Conservation (phyloP, 495 filamentous ascomycete genomes). For the Evernia prunastri region DNA sequence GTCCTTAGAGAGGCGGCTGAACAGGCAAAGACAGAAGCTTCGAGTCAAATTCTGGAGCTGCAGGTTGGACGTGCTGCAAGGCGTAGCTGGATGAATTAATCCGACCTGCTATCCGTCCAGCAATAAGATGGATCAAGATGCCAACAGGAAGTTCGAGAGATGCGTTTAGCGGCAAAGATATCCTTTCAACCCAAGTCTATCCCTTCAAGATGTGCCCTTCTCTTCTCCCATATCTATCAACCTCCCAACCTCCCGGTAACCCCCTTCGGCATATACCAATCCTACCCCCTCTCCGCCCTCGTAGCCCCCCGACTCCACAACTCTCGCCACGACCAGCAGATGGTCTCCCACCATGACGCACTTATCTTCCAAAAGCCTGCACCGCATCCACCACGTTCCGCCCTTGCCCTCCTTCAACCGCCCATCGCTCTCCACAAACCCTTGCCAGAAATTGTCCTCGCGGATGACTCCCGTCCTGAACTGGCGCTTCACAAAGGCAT, state of each 20-base stretch:
- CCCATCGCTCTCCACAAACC: constrained; percentile 6
- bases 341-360: constrained; percentile 19
- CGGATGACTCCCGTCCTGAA: constrained; percentile 28
- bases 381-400: constrained; percentile 38
- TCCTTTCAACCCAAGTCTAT: neutral
- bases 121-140: neutral
- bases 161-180: neutral
- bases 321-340: constrained; percentile 16
- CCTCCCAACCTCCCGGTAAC: neutral
- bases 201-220: neutral
- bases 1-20: neutral
- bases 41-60: neutral
- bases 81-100: neutral
- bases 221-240: neutral
- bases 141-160: neutral
- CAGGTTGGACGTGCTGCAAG: neutral
- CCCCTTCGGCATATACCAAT: constrained; percentile 10
- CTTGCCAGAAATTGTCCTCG: neutral
- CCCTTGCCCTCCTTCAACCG: constrained; percentile 32
- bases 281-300: neutral
- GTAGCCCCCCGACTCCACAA: constrained; percentile 22
- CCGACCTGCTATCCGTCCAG: neutral
- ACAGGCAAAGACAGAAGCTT: neutral
- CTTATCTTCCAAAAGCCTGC: neutral
- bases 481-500: constrained; percentile 35